Evolutionary conservation across 2,329 filamentous ascomycete species (phyloP).

Genomic region (Penicillium nordicum): DNA sequence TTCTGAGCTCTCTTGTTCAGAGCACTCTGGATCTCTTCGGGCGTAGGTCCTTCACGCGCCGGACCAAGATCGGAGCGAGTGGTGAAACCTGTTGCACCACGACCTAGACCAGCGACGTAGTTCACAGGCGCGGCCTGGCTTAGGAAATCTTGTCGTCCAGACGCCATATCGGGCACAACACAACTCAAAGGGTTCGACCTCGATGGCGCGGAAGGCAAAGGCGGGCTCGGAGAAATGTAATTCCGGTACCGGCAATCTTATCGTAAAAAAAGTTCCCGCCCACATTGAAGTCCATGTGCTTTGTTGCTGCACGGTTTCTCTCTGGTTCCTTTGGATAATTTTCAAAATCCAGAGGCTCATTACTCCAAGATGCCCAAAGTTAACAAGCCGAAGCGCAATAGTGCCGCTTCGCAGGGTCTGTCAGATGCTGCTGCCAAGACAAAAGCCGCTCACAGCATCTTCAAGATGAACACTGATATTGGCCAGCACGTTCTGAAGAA

Average conservation of each 20-base stretch:
- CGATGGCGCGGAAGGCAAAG: slow-evolving; percentile 3
- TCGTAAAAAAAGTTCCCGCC: slow-evolving; percentile 27
- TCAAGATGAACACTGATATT: slow-evolving; percentile 93
- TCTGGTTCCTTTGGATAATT: slow-evolving; percentile 2
- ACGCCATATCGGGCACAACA: slow-evolving; percentile 49
- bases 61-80: slow-evolving; percentile 95
- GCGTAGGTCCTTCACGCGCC: slow-evolving; percentile 88
- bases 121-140: slow-evolving; percentile 81
- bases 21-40: slow-evolving; percentile 97
- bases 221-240: slow-evolving; percentile 15
- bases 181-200: slow-evolving; percentile 1
- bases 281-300: slow-evolving; percentile 12
- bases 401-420: slow-evolving; percentile 37
- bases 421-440: slow-evolving; percentile 47
- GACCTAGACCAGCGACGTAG: slow-evolving; percentile 92
- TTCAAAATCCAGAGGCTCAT: background rate
- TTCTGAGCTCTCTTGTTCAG: slow-evolving; percentile 89
- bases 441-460: slow-evolving; percentile 71
- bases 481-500: slow-evolving; percentile 93
- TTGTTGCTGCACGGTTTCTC: background rate
- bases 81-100: slow-evolving; percentile 96
- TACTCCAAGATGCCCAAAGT: slow-evolving; percentile 52
- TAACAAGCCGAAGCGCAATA: slow-evolving; percentile 53
- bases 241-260: slow-evolving; percentile 27
- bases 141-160: slow-evolving; percentile 74